Base-by-base conservation (phyloP, 768 basidiomycete genomes). In the Hebeloma cylindrosporum region DNA sequence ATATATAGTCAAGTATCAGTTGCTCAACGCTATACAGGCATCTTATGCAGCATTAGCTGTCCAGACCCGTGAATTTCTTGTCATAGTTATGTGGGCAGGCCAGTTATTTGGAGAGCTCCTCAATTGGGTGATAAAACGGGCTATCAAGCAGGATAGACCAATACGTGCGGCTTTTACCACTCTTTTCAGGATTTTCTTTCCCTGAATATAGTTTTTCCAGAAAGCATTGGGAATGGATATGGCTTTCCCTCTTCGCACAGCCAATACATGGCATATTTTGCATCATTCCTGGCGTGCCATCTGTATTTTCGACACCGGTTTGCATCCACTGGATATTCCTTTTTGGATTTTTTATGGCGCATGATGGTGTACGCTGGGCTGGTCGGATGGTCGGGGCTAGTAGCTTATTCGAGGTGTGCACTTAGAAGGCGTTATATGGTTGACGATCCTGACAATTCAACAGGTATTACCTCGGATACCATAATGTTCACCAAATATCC, bases 241-340 rank as follows among this genome's bases (percentile, higher is more conserved):
- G 90, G 88, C 5, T 92, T 92, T 54, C 90, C 90, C 0, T 91
- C 89, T 0, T 90, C 88, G 10, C 90, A 93, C 58, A 88, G 87
- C 63, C 90, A 93, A 63, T 90, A 84, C 61, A 91, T 93, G 90
- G 90, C 81, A 11, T 93, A 87, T 64, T 92, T 93, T 52, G 73
- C 83, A 4, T 72, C 87, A 0, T 93, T 92, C 62, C 62, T 92
- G 32, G 58, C 82, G 31, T 80, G 84, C 57, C 90, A 93, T 64
- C 58, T 92, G 37, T 77, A 75, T 51, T 82, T 80, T 51, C 78
- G 80, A 26, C 88, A 91, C 55, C 73, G 74, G 3, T 88, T 57
- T 44, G 20, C 56, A n/a, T 28, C 48, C 33, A 42, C 47, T 22
- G 42, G 54, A 30, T 47, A 39, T 34, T 40, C 46, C 7, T 13